phyloP scores from a whole-genome alignment of 2,329 filamentous ascomycete species.

The Hortaea werneckii region DNA sequence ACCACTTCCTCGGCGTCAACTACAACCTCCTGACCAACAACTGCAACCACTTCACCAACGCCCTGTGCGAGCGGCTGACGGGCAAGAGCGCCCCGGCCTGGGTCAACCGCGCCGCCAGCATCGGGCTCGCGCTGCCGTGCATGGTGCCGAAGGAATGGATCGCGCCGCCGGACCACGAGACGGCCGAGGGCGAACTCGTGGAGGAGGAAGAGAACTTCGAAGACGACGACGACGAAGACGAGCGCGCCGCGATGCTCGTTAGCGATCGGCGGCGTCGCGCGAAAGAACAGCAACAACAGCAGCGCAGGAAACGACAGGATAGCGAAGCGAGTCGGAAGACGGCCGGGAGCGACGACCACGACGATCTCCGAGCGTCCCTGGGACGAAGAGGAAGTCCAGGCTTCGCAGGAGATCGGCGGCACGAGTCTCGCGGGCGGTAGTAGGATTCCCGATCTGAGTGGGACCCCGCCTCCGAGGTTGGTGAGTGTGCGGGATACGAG shows the following conservation, averaged over 20 bases:
- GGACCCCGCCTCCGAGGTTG: slow-evolving; percentile 19
- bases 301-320: slow-evolving; percentile 19
- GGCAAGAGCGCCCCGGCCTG: slow-evolving; percentile 59
- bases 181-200: slow-evolving; percentile 59
- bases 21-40: slow-evolving; percentile 79
- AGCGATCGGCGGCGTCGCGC: slow-evolving; percentile 14
- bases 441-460: slow-evolving; percentile 11
- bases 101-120: slow-evolving; percentile 75
- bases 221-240: slow-evolving; percentile 36
- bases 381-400: background rate
- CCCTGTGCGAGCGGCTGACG: slow-evolving; percentile 64
- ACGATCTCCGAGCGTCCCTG: background rate
- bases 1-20: slow-evolving; percentile 61
- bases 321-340: slow-evolving; percentile 4
- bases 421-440: slow-evolving; percentile 15
- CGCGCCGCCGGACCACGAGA: slow-evolving; percentile 65
- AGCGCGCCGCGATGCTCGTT: slow-evolving; percentile 15
- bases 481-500: slow-evolving; percentile 29
- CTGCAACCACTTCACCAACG: slow-evolving; percentile 80
- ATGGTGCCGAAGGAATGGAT: slow-evolving; percentile 77
- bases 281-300: slow-evolving; percentile 16
- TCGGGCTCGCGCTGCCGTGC: slow-evolving; percentile 71
- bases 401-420: background rate
- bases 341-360: background rate
- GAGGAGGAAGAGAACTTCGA: slow-evolving; percentile 41